Conservation (phyloP, 2,329 filamentous ascomycete species). For the Aspergillus vadensis region DNA sequence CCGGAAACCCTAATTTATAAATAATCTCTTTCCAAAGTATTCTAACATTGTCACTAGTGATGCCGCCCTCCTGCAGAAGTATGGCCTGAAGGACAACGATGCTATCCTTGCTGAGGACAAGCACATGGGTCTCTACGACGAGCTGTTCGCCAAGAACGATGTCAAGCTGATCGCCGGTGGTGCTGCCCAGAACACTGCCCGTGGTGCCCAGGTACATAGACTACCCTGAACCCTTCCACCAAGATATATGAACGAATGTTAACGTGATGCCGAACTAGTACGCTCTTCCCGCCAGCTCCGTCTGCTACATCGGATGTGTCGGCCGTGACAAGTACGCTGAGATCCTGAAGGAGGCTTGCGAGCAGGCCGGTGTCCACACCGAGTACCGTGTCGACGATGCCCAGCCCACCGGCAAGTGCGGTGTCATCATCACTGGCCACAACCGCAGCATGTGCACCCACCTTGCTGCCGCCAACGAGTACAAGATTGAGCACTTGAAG, state of each 20-base stretch:
- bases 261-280: constrained; percentile 57
- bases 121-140: constrained; percentile 88
- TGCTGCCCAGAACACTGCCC: constrained; percentile 95
- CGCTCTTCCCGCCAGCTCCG: constrained; percentile 84
- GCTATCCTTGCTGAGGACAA: constrained; percentile 94
- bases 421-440: constrained; percentile 94
- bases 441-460: constrained; percentile 94
- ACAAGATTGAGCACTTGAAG: constrained; percentile 92
- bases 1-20: background rate
- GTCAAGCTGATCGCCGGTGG: constrained; percentile 95
- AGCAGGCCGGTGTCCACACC: constrained; percentile 83
- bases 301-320: constrained; percentile 90
- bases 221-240: background rate
- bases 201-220: constrained; percentile 72
- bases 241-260: constrained; percentile 13
- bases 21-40: background rate
- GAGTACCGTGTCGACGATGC: constrained; percentile 91
- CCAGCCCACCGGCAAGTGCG: constrained; percentile 87
- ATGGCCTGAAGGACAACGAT: constrained; percentile 91
- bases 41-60: constrained; percentile 56
- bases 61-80: constrained; percentile 85
- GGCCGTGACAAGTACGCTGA: constrained; percentile 95
- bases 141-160: constrained; percentile 79
- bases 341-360: constrained; percentile 81
- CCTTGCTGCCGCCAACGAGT: constrained; percentile 94